Evolutionary conservation across 2,329 filamentous ascomycete species (phyloP), one percentile per base, ranked within the genome.

Genomic region (Epichloe sibirici): DNA sequence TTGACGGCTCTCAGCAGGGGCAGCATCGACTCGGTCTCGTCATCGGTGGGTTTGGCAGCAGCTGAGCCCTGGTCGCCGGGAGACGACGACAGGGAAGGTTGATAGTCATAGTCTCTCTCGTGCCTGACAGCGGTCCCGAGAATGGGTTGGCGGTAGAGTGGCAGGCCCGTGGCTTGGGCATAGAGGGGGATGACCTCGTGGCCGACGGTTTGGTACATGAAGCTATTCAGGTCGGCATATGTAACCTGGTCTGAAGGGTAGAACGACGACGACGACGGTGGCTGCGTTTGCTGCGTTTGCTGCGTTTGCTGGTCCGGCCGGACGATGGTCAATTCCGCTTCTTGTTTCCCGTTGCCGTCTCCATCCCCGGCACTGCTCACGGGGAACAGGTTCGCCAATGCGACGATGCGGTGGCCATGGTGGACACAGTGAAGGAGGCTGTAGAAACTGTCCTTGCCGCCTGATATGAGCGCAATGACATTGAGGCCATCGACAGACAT

Each of bases 171-270:
- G 37, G 88, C 90, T 47, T 79, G 69, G 55, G 84, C 83, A 65
- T 96, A 97, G 15, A 95, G 77, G 2, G 90, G 89, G 53, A 97
- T 85, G 17, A 96, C 74, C 53, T 82, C 78, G 69, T 97, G 89
- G 12, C 93, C 93, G 55, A 96, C 88, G 3, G 93, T 98, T 74
- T 98, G 93, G 74, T 97, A 98, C 93, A 98, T 98, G 82, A 93
- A 97, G 72, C 90, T 96, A 69, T 98, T 89, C 61, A 95, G 77
- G 66, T 97, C 72, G 47, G 62, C 66, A 46, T 73, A 65, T n/a
- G n/a, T 15, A 3, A 4, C 28, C 34, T 46, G 17, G n/a, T 49
- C 40, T 15, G 23, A 5, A 25, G 7, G 25, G 31, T 12, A 46
- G 17, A 7, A 9, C 8, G 28, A 21, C 17, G 17, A 21, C 17